A percentile compares a stretch with the other conserved stretches of the same genome.
Conservation (phyloP, 441 rosid genomes). For the Sinapis alba region DNA sequence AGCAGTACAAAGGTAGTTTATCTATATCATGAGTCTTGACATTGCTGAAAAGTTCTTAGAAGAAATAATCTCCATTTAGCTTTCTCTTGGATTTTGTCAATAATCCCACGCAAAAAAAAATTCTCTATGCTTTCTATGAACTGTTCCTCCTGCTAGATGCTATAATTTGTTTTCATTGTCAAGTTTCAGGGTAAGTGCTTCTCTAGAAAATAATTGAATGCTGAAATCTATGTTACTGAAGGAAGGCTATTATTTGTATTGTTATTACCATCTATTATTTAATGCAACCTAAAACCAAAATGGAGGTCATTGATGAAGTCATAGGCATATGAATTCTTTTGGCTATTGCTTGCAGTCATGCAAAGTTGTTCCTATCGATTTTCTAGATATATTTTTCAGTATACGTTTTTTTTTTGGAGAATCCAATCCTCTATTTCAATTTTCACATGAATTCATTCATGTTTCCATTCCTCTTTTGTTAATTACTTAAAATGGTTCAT, state of each 20-base stretch:
- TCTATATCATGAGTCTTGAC: slow-evolving; percentile 6
- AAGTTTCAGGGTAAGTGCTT: slow-evolving; percentile 2
- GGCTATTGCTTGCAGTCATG: slow-evolving; percentile 17
- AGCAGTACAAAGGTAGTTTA: slow-evolving; percentile 65
- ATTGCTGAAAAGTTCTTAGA: slow-evolving; percentile 8
- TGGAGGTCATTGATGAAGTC: slow-evolving; percentile 16
- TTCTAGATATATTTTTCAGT: not conserved
- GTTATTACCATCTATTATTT: not conserved
- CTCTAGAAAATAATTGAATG: slow-evolving; percentile 16
- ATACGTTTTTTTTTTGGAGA: not conserved
- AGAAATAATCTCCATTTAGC: slow-evolving; percentile 5
- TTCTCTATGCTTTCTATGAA: not conserved
- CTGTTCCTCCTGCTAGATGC: slow-evolving; percentile 5
- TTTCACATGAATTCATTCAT: slow-evolving; percentile 14
- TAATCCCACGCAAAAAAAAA: not conserved
- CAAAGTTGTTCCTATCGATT: slow-evolving; percentile 6
- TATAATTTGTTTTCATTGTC: slow-evolving; percentile 11
- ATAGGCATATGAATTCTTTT: slow-evolving; percentile 15
- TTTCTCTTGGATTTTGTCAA: slow-evolving; percentile 10
- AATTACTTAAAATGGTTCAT: slow-evolving; percentile 32
- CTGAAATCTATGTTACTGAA: slow-evolving; percentile 15
- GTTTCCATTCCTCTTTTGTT: slow-evolving; percentile 3
- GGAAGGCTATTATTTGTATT: not conserved
- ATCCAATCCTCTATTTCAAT: not conserved
- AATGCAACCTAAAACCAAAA: slow-evolving; percentile 15